Percentiles rank a stretch among this genome's conserved stretches.
phyloP scores from a whole-genome alignment of 2,329 filamentous ascomycete species.

The Colletotrichum camelliae region DNA sequence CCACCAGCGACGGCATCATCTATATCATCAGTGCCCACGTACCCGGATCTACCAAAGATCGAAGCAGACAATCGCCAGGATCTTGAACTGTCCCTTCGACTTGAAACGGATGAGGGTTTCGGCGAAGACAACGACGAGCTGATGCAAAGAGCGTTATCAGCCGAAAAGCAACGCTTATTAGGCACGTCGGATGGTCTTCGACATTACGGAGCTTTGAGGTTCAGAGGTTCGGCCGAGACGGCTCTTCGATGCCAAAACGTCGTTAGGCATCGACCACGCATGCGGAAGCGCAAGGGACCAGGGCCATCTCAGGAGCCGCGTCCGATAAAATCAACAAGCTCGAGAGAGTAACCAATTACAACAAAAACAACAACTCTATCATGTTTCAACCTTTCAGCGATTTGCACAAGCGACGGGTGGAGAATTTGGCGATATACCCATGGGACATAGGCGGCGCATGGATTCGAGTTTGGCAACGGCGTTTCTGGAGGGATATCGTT shows the following conservation, averaged over 20 bases:
- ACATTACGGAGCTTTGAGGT: not conserved
- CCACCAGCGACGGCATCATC: not conserved
- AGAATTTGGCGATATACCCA: constrained; percentile 13
- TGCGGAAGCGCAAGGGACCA: constrained; percentile 15
- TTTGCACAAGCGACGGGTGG: not conserved
- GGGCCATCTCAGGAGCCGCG: not conserved
- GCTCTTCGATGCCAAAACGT: constrained; percentile 13
- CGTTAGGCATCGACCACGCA: constrained; percentile 16
- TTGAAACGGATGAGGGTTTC: constrained; percentile 18
- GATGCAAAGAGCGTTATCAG: not conserved
- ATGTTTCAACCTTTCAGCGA: not conserved
- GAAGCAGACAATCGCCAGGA: not conserved
- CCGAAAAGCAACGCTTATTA: not conserved
- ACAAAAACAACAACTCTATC: not conserved
- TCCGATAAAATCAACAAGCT: not conserved
- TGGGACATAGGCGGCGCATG: not conserved
- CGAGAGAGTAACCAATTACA: not conserved
- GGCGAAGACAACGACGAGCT: constrained; percentile 5
- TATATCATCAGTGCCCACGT: not conserved
- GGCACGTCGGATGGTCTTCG: not conserved
- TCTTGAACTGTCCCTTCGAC: not conserved
- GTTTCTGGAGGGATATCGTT: not conserved
- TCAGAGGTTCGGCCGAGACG: constrained; percentile 15
- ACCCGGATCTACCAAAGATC: not conserved
- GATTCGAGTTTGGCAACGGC: not conserved